Evolutionary conservation across 306 rosid genomes (phyloP), one percentile per base, ranked within the genome.

Genomic region (Mimosa bimucronata): DNA sequence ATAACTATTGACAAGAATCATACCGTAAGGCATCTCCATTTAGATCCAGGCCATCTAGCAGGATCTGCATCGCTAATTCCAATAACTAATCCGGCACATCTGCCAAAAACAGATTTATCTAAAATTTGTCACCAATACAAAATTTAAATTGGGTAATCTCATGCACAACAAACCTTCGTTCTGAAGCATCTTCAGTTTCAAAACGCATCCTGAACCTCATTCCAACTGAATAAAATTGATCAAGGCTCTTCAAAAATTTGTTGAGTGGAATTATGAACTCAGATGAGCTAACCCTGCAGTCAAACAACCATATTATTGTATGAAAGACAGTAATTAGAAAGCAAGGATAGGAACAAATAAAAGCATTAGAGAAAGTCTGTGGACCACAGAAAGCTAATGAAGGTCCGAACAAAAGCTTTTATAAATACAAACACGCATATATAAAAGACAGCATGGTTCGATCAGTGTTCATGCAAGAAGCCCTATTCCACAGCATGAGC

Each of bases 131-230:
- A 34, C 77, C 23, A 26, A 50, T 64, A 74, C 13, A 73, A 38
- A 38, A 61, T 75, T 42, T 13, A 34, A 26, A 68, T 78, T 67
- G 46, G 28, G 53, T 55, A 72, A 41, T 16, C 69, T 66, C 30
- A 58, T 26, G 9, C 14, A 31, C 13, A 73, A 58, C 87, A 77
- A 80, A 95, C 99, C 99, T 93, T 77, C 91, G 80, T 79, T 93
- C 99, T 7, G 97, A 88, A 0, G 98, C 84, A 83, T 95, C 99
- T 82, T 95, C 98, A 7, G 97, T 81, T 87, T 93, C 98, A 81
- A 91, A 89, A 34, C 97, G 94, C 92, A 95, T 88, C 83, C 85
- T 89, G 71, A 95, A 93, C 88, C 99, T 90, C 97, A 89, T 91
- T 77, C 99, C 99, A 85, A 79, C 90, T 34, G 92, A 89, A 79